These are phyloP conservation scores for Hortiboletus rubellus DNA, from an alignment of 1,284 basidiomycete species.

Conservation along the genomic window DNA sequence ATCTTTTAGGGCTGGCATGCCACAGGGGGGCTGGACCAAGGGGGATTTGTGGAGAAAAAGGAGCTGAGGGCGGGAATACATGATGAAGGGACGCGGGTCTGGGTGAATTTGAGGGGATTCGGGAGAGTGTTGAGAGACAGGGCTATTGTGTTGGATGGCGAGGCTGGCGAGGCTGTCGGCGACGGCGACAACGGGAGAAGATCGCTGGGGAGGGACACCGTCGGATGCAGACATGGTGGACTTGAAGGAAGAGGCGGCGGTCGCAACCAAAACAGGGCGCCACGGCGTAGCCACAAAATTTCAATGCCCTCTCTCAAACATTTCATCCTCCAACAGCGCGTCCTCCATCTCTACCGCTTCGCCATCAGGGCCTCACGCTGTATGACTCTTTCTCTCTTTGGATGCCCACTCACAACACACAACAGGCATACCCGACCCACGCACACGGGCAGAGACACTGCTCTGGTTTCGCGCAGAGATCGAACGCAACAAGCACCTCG, in stretches of 20 bases:
- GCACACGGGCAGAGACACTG: slow-evolving; percentile 62
- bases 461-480: slow-evolving; percentile 73
- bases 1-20: slow-evolving; percentile 78
- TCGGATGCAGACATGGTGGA: slow-evolving; percentile 36
- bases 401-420: slow-evolving; percentile 10
- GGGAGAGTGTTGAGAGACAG: slow-evolving; percentile 9
- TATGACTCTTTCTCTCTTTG: slow-evolving; percentile 32
- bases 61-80: slow-evolving; percentile 68
- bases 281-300: slow-evolving; percentile 25
- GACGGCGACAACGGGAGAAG: slow-evolving; percentile 23
- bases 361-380: slow-evolving; percentile 68
- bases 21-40: slow-evolving; percentile 66
- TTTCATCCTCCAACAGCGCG: slow-evolving; percentile 67
- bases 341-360: slow-evolving; percentile 60
- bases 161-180: slow-evolving; percentile 27
- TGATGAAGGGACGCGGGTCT: slow-evolving; percentile 45
- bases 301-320: slow-evolving; percentile 59
- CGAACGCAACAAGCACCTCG: slow-evolving; percentile 57
- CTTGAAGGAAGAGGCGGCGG: slow-evolving; percentile 10
- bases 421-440: slow-evolving; percentile 61
- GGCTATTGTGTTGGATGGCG: slow-evolving; percentile 14
- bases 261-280: slow-evolving; percentile 19
- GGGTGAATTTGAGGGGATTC: slow-evolving; percentile 4
- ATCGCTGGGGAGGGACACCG: slow-evolving; percentile 13
- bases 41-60: slow-evolving; percentile 73